These are phyloP conservation scores for Gymnopilus junonius DNA, from an alignment of 768 basidiomycete species.

Conservation along the genomic window DNA sequence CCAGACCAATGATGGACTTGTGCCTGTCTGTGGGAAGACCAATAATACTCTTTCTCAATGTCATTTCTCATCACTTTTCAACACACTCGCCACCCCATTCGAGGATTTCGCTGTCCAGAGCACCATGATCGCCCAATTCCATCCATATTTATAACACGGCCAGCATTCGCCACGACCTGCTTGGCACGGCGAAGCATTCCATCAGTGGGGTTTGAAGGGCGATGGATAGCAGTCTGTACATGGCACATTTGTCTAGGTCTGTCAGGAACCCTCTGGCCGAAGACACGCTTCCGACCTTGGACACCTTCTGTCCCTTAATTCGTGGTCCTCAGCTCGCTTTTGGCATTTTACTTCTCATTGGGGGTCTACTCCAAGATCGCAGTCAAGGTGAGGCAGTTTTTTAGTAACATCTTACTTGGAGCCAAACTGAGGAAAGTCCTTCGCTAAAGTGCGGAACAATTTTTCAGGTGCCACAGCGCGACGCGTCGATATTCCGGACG, in stretches of 20 bases:
- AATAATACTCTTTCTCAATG: neutral
- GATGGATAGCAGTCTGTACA: neutral
- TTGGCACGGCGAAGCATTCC: neutral
- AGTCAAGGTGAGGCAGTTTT: neutral
- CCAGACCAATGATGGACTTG: neutral
- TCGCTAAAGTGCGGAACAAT: neutral
- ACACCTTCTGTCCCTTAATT: slow-evolving; percentile 3
- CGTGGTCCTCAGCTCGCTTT: neutral
- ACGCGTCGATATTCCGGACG: neutral
- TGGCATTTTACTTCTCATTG: neutral
- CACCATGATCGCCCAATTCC: neutral
- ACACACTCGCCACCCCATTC: no score
- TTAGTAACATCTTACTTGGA: neutral
- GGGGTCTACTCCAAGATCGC: neutral
- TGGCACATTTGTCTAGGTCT: neutral
- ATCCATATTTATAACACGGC: neutral
- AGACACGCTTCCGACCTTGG: neutral
- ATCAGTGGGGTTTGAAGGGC: slow-evolving; percentile 4
- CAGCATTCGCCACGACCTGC: neutral
- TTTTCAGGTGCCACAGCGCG: neutral
- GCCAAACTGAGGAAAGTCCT: neutral
- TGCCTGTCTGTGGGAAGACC: neutral
- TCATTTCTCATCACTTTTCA: neutral
- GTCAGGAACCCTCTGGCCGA: neutral
- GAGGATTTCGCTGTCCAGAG: neutral